Percentiles rank a stretch among this genome's conserved stretches.
These are phyloP conservation scores for Macrophomina pseudophaseolina DNA, from an alignment of 2,329 filamentous ascomycete species.

Conservation along the genomic window DNA sequence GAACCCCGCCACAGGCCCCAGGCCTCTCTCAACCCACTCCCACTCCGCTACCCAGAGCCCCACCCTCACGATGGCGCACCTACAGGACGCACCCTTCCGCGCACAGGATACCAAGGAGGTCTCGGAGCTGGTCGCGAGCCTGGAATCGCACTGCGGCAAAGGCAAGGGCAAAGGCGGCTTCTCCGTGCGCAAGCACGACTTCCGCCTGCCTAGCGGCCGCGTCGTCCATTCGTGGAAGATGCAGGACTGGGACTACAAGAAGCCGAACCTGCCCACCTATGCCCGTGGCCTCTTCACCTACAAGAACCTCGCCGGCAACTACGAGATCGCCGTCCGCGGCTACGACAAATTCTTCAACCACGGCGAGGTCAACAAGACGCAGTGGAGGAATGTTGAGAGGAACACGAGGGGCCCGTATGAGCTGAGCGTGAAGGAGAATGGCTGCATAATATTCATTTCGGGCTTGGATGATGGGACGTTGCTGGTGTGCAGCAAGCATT, in stretches of 20 bases:
- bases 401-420: slow-evolving; percentile 89
- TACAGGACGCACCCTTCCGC: slow-evolving; percentile 63
- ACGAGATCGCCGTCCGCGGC: slow-evolving; percentile 84
- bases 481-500: slow-evolving; percentile 98
- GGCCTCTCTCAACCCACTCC: neutral
- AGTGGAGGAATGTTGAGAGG: slow-evolving; percentile 77
- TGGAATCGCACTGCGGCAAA: slow-evolving; percentile 63
- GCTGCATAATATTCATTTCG: slow-evolving; percentile 98
- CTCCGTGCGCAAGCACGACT: slow-evolving; percentile 81
- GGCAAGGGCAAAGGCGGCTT: slow-evolving; percentile 62
- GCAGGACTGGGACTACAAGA: slow-evolving; percentile 96
- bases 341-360: slow-evolving; percentile 99
- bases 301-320: slow-evolving; percentile 63
- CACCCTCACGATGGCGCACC: slow-evolving; percentile 56
- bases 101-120: slow-evolving; percentile 74
- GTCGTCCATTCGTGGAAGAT: slow-evolving; percentile 90
- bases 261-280: slow-evolving; percentile 82
- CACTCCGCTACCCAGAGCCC: neutral
- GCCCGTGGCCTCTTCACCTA: slow-evolving; percentile 95
- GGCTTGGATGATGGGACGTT: slow-evolving; percentile 88
- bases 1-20: slow-evolving; percentile 1
- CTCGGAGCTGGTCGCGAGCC: slow-evolving; percentile 65
- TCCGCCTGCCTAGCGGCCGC: slow-evolving; percentile 68
- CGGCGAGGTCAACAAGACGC: slow-evolving; percentile 78
- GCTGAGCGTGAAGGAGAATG: slow-evolving; percentile 96